Conservation (phyloP, 2,329 filamentous ascomycete genomes). For the Pseudogymnoascus sp. region DNA sequence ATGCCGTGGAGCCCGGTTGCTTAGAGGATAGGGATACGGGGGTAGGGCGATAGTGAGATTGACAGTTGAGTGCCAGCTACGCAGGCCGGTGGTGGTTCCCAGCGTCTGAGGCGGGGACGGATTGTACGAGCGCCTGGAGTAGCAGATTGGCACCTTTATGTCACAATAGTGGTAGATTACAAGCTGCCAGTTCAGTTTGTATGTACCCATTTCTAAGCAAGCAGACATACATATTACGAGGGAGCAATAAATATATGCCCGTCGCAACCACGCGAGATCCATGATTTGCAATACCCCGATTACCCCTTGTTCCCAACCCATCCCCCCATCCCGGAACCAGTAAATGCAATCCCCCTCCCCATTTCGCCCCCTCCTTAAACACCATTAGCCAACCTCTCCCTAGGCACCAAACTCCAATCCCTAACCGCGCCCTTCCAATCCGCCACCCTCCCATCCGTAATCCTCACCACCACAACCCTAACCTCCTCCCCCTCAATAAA, state of each 20-base stretch:
- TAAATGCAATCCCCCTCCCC: neutral
- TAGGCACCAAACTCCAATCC: conserved; percentile 51
- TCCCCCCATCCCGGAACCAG: neutral
- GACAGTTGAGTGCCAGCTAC: neutral
- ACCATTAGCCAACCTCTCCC: conserved; percentile 24
- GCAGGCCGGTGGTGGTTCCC: neutral
- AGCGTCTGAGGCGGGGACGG: neutral
- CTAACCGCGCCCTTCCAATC: conserved; percentile 93
- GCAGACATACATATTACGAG: neutral
- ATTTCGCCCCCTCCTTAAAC: neutral
- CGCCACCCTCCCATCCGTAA: conserved; percentile 77
- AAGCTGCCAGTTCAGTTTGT: conserved; percentile 1
- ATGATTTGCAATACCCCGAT: neutral
- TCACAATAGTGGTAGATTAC: conserved; percentile 1
- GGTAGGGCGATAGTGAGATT: conserved; percentile 10
- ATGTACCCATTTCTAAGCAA: conserved; percentile 3
- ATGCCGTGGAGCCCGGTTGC: conserved; percentile 95
- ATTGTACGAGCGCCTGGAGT: neutral
- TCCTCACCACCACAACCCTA: conserved; percentile 75
- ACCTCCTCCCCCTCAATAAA: conserved; percentile 79
- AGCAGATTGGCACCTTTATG: conserved; percentile 1
- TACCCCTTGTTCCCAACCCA: neutral
- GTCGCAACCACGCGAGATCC: neutral
- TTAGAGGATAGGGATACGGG: conserved; percentile 33
- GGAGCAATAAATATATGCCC: neutral